Percentiles rank a stretch among this genome's conserved stretches.
Evolutionary conservation across 768 basidiomycete species (phyloP).

Genomic region (Fomitopsis pulvina): DNA sequence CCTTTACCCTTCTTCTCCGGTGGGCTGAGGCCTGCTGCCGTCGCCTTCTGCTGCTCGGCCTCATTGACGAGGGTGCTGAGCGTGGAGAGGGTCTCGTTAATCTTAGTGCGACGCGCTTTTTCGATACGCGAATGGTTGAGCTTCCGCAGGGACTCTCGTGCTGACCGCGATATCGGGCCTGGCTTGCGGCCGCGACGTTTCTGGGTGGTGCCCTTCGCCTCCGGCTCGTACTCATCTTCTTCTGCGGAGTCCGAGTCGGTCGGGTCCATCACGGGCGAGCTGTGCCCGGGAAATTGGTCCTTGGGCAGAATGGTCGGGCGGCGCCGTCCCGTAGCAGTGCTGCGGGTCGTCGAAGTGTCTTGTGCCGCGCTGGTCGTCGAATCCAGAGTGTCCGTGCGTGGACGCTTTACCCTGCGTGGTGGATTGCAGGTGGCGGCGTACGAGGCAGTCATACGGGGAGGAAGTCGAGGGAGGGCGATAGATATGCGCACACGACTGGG

Average conservation of each 20-base stretch:
- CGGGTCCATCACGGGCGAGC: constrained; percentile 13
- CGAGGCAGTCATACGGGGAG: constrained; percentile 1
- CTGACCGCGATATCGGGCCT: constrained; percentile 63
- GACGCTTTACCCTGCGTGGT: constrained; percentile 39
- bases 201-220: constrained; percentile 23
- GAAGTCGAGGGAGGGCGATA: constrained; percentile 1
- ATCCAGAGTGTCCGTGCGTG: constrained; percentile 19
- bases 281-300: constrained; percentile 8
- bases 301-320: constrained; percentile 20
- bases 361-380: neutral
- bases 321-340: constrained; percentile 3
- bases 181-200: constrained; percentile 72
- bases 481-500: constrained; percentile 15
- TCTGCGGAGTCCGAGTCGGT: constrained; percentile 21
- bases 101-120: constrained; percentile 89
- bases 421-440: constrained; percentile 38
- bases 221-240: constrained; percentile 26
- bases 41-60: constrained; percentile 27
- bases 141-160: constrained; percentile 82
- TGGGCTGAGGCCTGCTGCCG: constrained; percentile 10
- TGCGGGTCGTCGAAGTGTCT: constrained; percentile 2
- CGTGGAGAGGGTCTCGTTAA: constrained; percentile 82
- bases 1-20: constrained; percentile 63
- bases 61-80: constrained; percentile 65
- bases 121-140: constrained; percentile 95